These are phyloP conservation scores for Dinochytrium kinnereticum DNA, from an alignment of 371 early-diverging fungal genomes.

Conservation along the genomic window DNA sequence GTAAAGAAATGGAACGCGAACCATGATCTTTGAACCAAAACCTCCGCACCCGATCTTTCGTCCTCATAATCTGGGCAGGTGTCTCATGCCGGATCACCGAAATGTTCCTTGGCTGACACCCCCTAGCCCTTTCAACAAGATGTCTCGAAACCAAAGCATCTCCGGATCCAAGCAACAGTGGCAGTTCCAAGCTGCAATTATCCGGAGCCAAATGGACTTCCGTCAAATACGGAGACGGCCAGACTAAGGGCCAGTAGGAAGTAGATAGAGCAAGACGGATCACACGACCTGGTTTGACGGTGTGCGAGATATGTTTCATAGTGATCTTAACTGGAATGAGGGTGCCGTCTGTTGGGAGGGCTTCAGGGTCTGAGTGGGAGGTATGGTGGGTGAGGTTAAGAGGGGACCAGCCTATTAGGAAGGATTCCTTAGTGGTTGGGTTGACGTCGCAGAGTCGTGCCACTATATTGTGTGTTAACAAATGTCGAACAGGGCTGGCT, in stretches of 20 bases:
- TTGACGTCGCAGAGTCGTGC: conserved; percentile 14
- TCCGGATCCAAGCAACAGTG: neutral
- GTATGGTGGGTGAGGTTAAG: conserved; percentile 16
- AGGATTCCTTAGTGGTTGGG: conserved; percentile 1
- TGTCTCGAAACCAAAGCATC: conserved; percentile 7
- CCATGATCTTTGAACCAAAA: conserved; percentile 16
- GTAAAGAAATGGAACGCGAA: too few species aligned
- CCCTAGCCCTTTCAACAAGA: conserved; percentile 6
- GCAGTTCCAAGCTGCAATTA: neutral
- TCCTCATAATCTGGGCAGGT: neutral
- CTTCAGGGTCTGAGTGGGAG: conserved; percentile 1
- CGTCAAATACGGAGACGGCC: neutral
- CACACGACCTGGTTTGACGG: neutral
- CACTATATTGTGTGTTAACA: too few species aligned
- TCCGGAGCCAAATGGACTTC: neutral
- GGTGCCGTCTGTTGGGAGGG: neutral
- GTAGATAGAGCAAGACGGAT: conserved; percentile 7
- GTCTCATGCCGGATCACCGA: neutral
- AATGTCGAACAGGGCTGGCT: neutral
- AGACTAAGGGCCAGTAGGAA: conserved; percentile 18
- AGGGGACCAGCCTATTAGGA: conserved; percentile 17
- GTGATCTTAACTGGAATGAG: neutral
- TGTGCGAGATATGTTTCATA: conserved; percentile 15
- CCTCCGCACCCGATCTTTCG: neutral
- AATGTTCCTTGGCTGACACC: neutral